phyloP scores from a whole-genome alignment of 345 rosid species.

The Eucalyptus coolabah region DNA sequence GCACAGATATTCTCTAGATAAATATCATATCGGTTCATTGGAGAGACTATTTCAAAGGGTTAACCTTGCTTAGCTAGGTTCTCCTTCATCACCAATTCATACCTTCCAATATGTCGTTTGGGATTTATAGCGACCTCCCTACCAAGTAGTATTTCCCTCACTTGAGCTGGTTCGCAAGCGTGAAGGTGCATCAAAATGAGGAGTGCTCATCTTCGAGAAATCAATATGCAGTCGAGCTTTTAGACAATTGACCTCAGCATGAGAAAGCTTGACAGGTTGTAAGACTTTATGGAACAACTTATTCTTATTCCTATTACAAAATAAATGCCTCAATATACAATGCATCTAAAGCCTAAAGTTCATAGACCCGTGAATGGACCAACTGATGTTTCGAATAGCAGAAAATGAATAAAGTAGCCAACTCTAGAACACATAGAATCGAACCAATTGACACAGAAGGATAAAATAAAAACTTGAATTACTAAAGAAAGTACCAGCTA shows the following conservation, averaged over 20 bases:
- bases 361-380: neutral
- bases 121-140: no score
- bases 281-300: conserved; percentile 66
- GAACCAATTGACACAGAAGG: neutral
- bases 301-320: conserved; percentile 12
- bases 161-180: no score
- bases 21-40: neutral
- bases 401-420: neutral
- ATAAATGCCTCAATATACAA: neutral
- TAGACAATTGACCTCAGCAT: conserved; percentile 32
- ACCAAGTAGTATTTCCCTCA: no score
- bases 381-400: no score
- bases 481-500: neutral
- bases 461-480: neutral
- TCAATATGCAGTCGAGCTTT: conserved; percentile 83
- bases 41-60: neutral
- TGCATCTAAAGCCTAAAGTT: neutral
- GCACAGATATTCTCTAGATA: neutral
- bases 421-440: neutral
- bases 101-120: no score
- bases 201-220: conserved; percentile 42
- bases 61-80: no score
- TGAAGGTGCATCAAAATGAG: no score
- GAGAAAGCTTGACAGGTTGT: conserved; percentile 54
- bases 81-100: no score